Base-by-base conservation (phyloP, 208 protist genomes). In the Crithidia fasciculata region DNA sequence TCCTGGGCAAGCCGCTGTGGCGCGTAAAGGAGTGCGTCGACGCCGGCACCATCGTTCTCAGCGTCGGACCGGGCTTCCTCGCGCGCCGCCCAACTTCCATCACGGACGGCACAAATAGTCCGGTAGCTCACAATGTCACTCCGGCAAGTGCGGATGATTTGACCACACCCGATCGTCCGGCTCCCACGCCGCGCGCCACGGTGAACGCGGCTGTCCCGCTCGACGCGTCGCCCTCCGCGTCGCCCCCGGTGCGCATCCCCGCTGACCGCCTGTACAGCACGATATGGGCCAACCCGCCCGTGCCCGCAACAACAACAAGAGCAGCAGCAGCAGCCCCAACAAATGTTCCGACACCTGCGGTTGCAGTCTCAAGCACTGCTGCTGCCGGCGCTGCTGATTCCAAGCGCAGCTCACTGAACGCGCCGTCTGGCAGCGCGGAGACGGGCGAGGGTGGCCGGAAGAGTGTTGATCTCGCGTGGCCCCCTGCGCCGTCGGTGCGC, bases 21-120 rank as follows among this genome's bases (percentile, higher is more conserved):
- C 85, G 85, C 8, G 91, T 93, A 36, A 68, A 70, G 62, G 91
- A 92, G 68, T 95, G 86, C 70, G 10, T 88, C 12, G 86, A 87
- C 7, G 84, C 85, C 0, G 61, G 80, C 15, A 76, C 74, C 18
- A 77, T 95, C 53, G 80, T 95, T 13, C 68, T 91, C 49, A 91
- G 85, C 69, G 78, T 76, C 12, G 77, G 78, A 0, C 84, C 91
- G 2, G 88, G 88, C 8, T 95, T 93, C 39, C 70, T 87, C 0
- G 52, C 60, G 7, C 85, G 90, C 7, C 75, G 74, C 3, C 55
- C 71, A 9, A 55, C 28, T 2, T 43, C 60, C 49, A 44, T 70
- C n/a, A 63, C 71, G 2, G 49, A 67, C 36, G n/a, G 28, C 18
- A 45, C 65, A 28, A 28, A 0, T 0, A 28, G 18, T 43, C 47